These are phyloP conservation scores for Claviceps paspali DNA, from an alignment of 2,329 filamentous ascomycete genomes.

Conservation along the genomic window DNA sequence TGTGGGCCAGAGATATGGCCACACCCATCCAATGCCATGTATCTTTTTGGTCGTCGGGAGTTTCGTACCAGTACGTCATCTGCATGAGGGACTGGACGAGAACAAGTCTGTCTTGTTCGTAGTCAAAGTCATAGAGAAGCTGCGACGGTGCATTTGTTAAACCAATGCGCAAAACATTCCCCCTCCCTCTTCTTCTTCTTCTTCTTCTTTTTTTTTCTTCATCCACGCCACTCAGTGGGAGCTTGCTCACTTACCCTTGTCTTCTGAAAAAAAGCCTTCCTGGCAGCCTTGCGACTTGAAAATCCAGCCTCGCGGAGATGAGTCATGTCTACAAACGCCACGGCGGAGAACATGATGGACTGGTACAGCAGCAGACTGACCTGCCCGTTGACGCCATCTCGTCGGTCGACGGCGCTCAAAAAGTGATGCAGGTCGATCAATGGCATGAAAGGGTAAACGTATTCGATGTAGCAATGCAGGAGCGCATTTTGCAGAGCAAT, in stretches of 20 bases:
- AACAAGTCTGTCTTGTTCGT: constrained; percentile 76
- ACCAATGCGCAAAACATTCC: too few species aligned
- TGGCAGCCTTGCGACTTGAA: constrained; percentile 59
- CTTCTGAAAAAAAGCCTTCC: constrained; percentile 80
- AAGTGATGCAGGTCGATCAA: constrained; percentile 56
- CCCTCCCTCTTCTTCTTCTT: too few species aligned
- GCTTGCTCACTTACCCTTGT: constrained; percentile 55
- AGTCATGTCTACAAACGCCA: constrained; percentile 73
- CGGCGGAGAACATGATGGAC: constrained; percentile 85
- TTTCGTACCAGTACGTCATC: constrained; percentile 97
- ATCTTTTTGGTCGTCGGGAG: constrained; percentile 90
- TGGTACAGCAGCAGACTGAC: constrained; percentile 83
- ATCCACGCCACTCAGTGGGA: too few species aligned
- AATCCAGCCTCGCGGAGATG: constrained; percentile 66
- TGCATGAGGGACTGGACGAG: constrained; percentile 78
- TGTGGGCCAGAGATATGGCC: constrained; percentile 81
- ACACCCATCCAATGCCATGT: constrained; percentile 99
- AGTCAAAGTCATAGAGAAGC: constrained; percentile 89
- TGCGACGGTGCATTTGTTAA: too few species aligned
- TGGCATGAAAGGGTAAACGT: constrained; percentile 89
- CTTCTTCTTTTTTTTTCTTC: too few species aligned
- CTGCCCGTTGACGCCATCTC: constrained; percentile 54
- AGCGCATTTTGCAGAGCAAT: constrained; percentile 61
- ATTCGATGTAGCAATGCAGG: constrained; percentile 70
- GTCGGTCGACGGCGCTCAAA: constrained; percentile 42